Evolutionary conservation across 257 asterid genomes (phyloP).

Genomic region (Solanum microdontum): DNA sequence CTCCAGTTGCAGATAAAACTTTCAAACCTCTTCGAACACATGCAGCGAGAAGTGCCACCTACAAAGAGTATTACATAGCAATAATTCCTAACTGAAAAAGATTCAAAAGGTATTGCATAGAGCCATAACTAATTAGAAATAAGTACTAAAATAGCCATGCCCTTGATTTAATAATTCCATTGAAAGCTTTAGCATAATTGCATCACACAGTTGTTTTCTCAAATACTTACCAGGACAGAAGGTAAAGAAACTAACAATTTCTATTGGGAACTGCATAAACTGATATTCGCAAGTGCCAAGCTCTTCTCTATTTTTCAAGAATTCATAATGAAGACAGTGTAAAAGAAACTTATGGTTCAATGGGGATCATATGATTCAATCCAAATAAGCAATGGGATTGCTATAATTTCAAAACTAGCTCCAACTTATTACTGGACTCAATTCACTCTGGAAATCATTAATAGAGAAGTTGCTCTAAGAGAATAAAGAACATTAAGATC

Average conservation of each 20-base stretch:
- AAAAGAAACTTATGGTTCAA: background rate
- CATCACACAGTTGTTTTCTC: background rate
- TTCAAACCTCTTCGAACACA: constrained; percentile 85
- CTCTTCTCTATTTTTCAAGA: background rate
- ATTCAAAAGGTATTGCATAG: background rate
- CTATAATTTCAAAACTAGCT: background rate
- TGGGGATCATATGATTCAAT: background rate
- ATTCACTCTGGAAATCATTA: background rate
- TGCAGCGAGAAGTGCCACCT: constrained; percentile 97
- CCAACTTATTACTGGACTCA: background rate
- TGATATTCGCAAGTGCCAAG: background rate
- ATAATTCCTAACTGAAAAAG: background rate
- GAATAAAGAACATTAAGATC: background rate
- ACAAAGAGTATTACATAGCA: constrained; percentile 13
- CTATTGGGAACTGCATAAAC: background rate
- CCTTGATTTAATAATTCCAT: background rate
- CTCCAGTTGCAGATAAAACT: constrained; percentile 95
- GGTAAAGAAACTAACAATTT: background rate
- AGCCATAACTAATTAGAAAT: background rate
- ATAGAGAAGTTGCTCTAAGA: background rate
- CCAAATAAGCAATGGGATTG: background rate
- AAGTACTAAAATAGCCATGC: background rate
- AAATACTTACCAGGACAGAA: background rate
- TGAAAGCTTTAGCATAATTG: background rate
- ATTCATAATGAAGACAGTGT: background rate